Evolutionary conservation across 2,329 filamentous ascomycete genomes (phyloP).

Genomic region (Mycosphaerella arachidis): DNA sequence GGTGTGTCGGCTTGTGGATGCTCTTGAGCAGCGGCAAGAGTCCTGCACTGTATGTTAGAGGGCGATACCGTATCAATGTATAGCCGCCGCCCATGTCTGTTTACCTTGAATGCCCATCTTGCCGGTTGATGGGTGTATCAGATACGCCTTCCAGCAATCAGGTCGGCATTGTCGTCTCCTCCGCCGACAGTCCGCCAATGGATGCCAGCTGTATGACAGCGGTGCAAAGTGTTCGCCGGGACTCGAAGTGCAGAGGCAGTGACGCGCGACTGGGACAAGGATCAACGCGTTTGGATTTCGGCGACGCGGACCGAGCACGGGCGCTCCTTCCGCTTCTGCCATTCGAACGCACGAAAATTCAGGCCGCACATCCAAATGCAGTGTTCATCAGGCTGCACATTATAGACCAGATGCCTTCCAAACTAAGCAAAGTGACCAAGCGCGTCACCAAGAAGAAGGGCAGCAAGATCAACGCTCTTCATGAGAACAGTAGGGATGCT

Average conservation of each 20-base stretch:
- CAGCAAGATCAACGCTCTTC: conserved; percentile 67
- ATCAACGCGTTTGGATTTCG: neutral
- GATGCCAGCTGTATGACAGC: neutral
- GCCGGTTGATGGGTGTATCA: neutral
- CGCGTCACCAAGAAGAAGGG: conserved; percentile 90
- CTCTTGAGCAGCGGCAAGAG: conserved; percentile 90
- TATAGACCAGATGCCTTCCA: conserved; percentile 59
- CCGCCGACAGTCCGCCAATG: neutral
- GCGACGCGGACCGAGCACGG: neutral
- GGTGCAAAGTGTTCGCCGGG: neutral
- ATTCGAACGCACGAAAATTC: conserved; percentile 7
- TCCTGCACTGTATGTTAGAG: conserved; percentile 47
- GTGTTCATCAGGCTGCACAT: neutral
- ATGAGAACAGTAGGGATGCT: conserved; percentile 85
- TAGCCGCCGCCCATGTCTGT: neutral
- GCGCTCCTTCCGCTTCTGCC: neutral
- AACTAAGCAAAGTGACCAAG: conserved; percentile 79
- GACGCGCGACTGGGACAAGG: conserved; percentile 7
- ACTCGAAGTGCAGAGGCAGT: neutral
- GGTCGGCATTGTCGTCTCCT: conserved; percentile 1
- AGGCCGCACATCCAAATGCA: neutral
- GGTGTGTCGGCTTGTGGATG: conserved; percentile 80
- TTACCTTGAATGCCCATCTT: conserved; percentile 38
- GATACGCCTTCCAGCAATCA: neutral
- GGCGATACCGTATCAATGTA: neutral